Conservation (phyloP, 1,139 yeast genomes). For the Scheffersomyces titani region DNA sequence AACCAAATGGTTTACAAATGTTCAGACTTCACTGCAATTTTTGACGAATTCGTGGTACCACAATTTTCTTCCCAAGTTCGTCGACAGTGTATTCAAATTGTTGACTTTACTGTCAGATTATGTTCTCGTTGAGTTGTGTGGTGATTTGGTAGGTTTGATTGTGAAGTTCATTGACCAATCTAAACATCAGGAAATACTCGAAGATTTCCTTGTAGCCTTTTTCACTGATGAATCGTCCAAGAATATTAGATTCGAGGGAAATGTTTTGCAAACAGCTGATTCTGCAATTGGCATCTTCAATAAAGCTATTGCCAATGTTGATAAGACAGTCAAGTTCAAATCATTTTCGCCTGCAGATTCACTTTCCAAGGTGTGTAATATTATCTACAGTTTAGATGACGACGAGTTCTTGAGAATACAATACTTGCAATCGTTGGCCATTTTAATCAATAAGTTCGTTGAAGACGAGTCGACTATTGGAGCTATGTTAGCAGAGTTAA, state of each 20-base stretch:
- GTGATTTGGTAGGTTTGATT: conserved; percentile 39
- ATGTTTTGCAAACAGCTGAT: conserved; percentile 34
- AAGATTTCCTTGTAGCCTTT: conserved; percentile 32
- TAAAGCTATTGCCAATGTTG: conserved; percentile 54
- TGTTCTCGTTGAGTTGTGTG: conserved; percentile 30
- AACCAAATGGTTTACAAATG: conserved; percentile 23
- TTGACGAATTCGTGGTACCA: conserved; percentile 46
- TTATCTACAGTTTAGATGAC: conserved; percentile 13
- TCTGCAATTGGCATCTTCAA: conserved; percentile 49
- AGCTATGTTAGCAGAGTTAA: background rate
- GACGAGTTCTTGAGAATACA: conserved; percentile 47
- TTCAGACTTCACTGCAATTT: conserved; percentile 24
- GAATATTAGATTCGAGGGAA: conserved; percentile 10
- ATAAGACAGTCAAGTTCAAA: conserved; percentile 25
- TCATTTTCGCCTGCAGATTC: conserved; percentile 5
- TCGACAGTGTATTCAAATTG: conserved; percentile 15
- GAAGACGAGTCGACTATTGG: background rate
- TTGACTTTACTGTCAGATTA: conserved; percentile 11
- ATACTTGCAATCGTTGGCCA: conserved; percentile 58
- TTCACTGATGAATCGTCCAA: conserved; percentile 12
- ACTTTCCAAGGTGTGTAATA: conserved; percentile 14
- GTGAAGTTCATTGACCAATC: conserved; percentile 36
- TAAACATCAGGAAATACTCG: conserved; percentile 40
- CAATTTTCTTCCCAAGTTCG: conserved; percentile 35
- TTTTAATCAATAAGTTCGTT: conserved; percentile 54